Evolutionary conservation across 768 basidiomycete genomes (phyloP), one percentile per base, ranked within the genome.

Genomic region (Kwoniella dejecticola): DNA sequence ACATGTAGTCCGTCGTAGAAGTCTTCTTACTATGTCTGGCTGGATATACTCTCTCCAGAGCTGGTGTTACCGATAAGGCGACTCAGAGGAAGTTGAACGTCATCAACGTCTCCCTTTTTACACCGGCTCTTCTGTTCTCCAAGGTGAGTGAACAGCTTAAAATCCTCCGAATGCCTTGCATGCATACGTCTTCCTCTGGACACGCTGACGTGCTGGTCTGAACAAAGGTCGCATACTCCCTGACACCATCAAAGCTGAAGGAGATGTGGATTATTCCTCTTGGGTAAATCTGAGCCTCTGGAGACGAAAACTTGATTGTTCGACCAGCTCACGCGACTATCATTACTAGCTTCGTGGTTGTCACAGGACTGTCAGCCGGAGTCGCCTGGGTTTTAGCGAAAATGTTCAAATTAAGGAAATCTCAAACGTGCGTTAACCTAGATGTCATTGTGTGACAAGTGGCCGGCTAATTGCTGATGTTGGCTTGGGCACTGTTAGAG

Each of bases 11-110:
- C 8, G 92, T 95, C 63, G 81, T 90, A 29, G 87, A 95, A 79
- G 93, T 96, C 44, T 89, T 93, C 74, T 67, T 95, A 42, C 81
- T 93, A 60, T 94, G 91, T 81, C 72, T 90, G 3, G 88, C 89
- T 0, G 92, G 92, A 1, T 80, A 77, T 60, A 81, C 87, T 24
- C 86, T 97, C 38, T 90, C 94, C 0, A 78, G 82, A 56, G 83
- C 83, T 27, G 90, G 89, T 24, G 87, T 97, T 46, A 84, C 95
- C 17, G 92, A 97, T 74, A 92, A 91, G 75, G 85, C 84, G 62
- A 91, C 89, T 0, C 93, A 94, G 79, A 67, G 79, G 21, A 79
- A 79, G 52, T 57, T 77, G 19, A 75, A 75, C 62, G 68, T 77
- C 23, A 70, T 75, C 64, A 90, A 89, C 83, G 91, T 90, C 36